Conservation (phyloP, 441 rosid genomes). For the Aquilaria agallochum region DNA sequence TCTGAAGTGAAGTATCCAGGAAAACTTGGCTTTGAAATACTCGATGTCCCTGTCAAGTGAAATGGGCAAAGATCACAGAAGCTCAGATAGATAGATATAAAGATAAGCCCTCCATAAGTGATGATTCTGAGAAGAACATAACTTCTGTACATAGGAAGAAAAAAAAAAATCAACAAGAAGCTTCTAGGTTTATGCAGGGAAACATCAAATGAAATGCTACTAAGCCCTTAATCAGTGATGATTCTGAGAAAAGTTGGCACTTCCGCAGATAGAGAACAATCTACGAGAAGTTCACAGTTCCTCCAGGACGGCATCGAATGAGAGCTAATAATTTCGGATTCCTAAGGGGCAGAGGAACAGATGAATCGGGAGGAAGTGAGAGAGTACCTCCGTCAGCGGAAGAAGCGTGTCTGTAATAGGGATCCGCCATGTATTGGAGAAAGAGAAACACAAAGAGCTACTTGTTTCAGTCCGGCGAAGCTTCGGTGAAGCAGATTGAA, state of each 20-base stretch:
- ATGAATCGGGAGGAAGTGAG: neutral
- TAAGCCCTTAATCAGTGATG: neutral
- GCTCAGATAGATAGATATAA: constrained; percentile 4
- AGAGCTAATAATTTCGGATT: too few relatives aligned
- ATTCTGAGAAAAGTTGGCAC: neutral
- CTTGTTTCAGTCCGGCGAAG: neutral
- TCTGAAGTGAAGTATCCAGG: constrained; percentile 37
- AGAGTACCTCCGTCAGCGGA: constrained; percentile 30
- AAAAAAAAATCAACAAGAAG: neutral
- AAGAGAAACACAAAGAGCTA: too few relatives aligned
- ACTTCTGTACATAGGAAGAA: neutral
- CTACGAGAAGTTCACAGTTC: too few relatives aligned
- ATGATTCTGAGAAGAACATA: too few relatives aligned
- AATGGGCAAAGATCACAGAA: neutral
- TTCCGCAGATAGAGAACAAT: neutral
- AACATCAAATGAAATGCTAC: neutral
- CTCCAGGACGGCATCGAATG: too few relatives aligned
- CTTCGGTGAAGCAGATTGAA: too few relatives aligned
- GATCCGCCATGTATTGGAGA: constrained; percentile 26
- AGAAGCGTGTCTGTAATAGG: constrained; percentile 27
- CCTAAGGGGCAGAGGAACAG: neutral
- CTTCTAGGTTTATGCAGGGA: neutral
- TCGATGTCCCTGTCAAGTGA: constrained; percentile 19
- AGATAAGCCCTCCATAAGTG: neutral
- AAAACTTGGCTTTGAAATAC: constrained; percentile 23